Evolutionary conservation across 140 eudicot genomes (phyloP).

Genomic region (Erigeron philadelphicus): DNA sequence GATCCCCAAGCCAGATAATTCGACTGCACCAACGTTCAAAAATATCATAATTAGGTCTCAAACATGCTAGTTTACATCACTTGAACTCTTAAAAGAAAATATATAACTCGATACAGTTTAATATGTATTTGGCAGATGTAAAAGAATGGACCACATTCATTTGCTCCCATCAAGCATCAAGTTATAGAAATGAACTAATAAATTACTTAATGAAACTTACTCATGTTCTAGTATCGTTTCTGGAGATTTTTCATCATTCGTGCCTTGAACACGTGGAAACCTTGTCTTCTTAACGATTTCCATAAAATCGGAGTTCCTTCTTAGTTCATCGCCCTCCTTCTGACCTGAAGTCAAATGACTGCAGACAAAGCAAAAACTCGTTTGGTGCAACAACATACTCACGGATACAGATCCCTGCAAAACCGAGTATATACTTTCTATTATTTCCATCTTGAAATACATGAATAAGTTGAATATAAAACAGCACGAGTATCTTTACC

Average conservation of each 20-base stretch:
- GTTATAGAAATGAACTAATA: background rate
- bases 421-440: background rate
- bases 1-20: conserved; percentile 93
- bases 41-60: conserved; percentile 12
- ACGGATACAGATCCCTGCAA: conserved; percentile 86
- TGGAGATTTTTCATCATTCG: conserved; percentile 70
- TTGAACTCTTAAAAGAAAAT: conserved; percentile 4
- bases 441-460: background rate
- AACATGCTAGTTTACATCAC: background rate
- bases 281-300: conserved; percentile 82
- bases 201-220: conserved; percentile 39
- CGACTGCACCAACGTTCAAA: conserved; percentile 47
- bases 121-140: too few species aligned
- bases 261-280: conserved; percentile 70
- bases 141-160: background rate
- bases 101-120: background rate
- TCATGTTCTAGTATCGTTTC: conserved; percentile 78
- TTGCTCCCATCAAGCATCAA: background rate
- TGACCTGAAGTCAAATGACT: conserved; percentile 91
- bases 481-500: conserved; percentile 33
- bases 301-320: conserved; percentile 90
- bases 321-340: conserved; percentile 82
- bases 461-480: background rate
- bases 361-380: conserved; percentile 92
- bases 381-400: conserved; percentile 85